Percentiles rank a stretch among this genome's conserved stretches.
Conservation (phyloP, 148 eudicot genomes). For the Mesembryanthemum crystallinum region DNA sequence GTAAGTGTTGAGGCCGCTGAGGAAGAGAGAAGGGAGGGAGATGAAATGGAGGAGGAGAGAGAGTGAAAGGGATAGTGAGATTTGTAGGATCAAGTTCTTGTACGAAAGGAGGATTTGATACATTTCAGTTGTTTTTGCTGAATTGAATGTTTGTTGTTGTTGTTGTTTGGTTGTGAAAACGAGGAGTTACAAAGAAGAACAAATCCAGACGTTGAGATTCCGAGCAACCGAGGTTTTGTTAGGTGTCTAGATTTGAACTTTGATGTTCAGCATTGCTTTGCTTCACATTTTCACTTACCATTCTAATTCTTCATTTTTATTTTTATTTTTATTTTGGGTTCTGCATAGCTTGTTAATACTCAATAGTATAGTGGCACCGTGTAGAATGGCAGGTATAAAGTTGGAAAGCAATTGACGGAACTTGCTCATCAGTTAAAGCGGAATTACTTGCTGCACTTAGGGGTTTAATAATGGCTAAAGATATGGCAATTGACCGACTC, state of each 20-base stretch:
- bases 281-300: background rate
- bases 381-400: no score
- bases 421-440: no score
- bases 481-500: no score
- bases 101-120: slow-evolving; percentile 31
- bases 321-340: no score
- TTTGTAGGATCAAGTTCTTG: slow-evolving; percentile 58
- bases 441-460: no score
- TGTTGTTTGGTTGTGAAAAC: background rate
- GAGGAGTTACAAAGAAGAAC: background rate
- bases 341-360: no score
- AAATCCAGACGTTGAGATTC: background rate
- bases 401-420: no score
- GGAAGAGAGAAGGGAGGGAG: slow-evolving; percentile 54
- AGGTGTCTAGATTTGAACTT: background rate
- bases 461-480: no score
- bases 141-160: background rate
- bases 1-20: slow-evolving; percentile 80
- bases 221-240: background rate
- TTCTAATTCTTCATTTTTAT: no score
- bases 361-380: no score
- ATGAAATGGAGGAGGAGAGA: slow-evolving; percentile 52
- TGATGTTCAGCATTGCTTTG: background rate
- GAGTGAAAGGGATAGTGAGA: slow-evolving; percentile 48
- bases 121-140: background rate